phyloP scores from a whole-genome alignment of 169 alveolate genomes.

The Babesia sp. region DNA sequence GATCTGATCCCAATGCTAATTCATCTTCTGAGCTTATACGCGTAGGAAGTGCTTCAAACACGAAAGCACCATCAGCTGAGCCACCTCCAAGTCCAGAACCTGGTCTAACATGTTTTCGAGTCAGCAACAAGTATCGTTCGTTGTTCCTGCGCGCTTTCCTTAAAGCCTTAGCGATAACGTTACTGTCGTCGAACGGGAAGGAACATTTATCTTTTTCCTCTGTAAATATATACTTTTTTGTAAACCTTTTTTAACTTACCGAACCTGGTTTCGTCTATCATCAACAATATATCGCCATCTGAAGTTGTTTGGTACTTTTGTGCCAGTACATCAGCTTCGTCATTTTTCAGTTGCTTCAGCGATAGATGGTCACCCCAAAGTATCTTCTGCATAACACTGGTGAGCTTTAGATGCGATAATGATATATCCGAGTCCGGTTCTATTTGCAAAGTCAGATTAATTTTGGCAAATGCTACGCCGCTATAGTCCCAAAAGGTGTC shows the following conservation, averaged over 20 bases:
- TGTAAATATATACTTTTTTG: not conserved
- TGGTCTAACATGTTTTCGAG: conserved; percentile 62
- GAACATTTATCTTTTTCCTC: too few relatives aligned
- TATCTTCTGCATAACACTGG: conserved; percentile 59
- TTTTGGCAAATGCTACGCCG: conserved; percentile 48
- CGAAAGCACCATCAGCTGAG: conserved; percentile 73
- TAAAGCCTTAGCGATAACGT: conserved; percentile 49
- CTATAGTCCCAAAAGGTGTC: conserved; percentile 59
- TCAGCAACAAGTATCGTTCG: conserved; percentile 63
- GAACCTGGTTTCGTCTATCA: conserved; percentile 47
- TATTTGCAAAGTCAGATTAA: conserved; percentile 50
- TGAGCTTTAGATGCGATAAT: conserved; percentile 20
- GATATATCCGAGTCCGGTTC: conserved; percentile 44
- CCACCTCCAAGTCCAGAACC: conserved; percentile 82
- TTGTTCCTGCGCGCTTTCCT: conserved; percentile 29
- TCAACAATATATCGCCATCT: conserved; percentile 49
- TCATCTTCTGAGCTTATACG: conserved; percentile 29
- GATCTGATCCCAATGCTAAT: conserved; percentile 70
- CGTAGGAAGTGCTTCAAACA: conserved; percentile 46
- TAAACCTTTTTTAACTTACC: conserved; percentile 11
- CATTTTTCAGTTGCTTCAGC: conserved; percentile 11
- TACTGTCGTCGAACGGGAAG: conserved; percentile 62
- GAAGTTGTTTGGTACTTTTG: conserved; percentile 23
- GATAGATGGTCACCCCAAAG: conserved; percentile 62
- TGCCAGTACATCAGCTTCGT: conserved; percentile 32